A percentile compares a stretch with the other conserved stretches of the same genome.
phyloP scores from a whole-genome alignment of 1,284 basidiomycete genomes.

The Dichomitus squalens region DNA sequence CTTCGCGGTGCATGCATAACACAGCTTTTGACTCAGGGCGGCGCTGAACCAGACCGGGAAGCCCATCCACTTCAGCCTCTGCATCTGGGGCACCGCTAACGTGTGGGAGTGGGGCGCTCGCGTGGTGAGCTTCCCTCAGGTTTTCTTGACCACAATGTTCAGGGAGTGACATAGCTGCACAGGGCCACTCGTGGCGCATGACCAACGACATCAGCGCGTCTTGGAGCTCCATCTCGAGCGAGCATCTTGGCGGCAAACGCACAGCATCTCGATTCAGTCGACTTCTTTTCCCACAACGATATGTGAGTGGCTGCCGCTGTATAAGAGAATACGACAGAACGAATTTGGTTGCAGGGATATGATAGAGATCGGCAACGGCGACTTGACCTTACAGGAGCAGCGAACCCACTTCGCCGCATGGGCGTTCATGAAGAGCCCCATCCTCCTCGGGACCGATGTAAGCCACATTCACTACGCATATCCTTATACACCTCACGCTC shows the following conservation, averaged over 20 bases:
- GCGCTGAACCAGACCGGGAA: conserved; percentile 42
- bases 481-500: conserved; percentile 40
- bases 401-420: conserved; percentile 60
- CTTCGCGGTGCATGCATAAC: background rate
- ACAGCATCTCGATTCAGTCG: conserved; percentile 41
- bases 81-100: conserved; percentile 52
- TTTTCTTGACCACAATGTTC: background rate
- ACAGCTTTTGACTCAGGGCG: conserved; percentile 33
- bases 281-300: conserved; percentile 55
- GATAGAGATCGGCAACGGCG: conserved; percentile 60
- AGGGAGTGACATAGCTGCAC: background rate
- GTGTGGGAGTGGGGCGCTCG: conserved; percentile 58
- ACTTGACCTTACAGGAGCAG: conserved; percentile 51
- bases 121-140: conserved; percentile 38
- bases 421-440: conserved; percentile 58
- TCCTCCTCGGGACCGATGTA: conserved; percentile 57
- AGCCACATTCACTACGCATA: conserved; percentile 13
- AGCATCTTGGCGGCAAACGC: conserved; percentile 48
- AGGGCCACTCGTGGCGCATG: conserved; percentile 65
- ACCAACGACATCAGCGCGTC: conserved; percentile 49
- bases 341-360: conserved; percentile 50
- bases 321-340: too few species aligned
- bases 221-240: conserved; percentile 53
- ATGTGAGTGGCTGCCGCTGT: too few species aligned
- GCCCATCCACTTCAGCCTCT: conserved; percentile 50